Evolutionary conservation across 2,329 filamentous ascomycete species (phyloP), one percentile per base, ranked within the genome.

Genomic region (Emmonsia crescens): DNA sequence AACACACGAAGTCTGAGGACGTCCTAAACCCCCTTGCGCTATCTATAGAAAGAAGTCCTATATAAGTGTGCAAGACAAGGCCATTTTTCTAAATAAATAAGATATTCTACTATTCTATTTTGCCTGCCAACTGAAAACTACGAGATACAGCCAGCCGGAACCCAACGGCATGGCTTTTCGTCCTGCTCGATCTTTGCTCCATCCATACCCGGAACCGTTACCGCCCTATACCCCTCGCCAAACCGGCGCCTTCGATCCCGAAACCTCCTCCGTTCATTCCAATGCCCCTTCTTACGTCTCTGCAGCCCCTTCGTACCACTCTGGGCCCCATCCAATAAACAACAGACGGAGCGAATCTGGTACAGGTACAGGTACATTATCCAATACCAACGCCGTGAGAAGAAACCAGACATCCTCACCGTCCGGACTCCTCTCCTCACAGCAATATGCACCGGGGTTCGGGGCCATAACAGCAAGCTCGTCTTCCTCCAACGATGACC

Each of bases 211-310:
- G 19, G 65, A 67, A 51, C 64, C 62, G 46, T 60, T 66, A 9
- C 65, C 65, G 19, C 60, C 61, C 8, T 67, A 67, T 40, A 64
- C 65, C 14, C 65, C 65, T n/a, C 65, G 64, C 40, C 62, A 58
- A 40, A 27, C 55, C 8, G 57, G 21, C 21, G 3, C 54, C 27
- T 57, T 48, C 10, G 85, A 88, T 70, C 84, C 86, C 62, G 86
- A 89, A 68, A 87, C 85, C 27, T 80, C 83, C 6, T 89, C 86
- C 10, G 82, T 89, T 64, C 83, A 79, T 66, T 88, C 85, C 21
- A 81, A 81, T 8, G 85, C 85, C n/a, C 86, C 86, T 48, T 88
- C 86, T 10, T 88, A 88, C 71, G 78, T 83, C 64, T 88, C 85
- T 60, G 85, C 87, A 60, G 82, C 80, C 1, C 86, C 86, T 4